Evolutionary conservation across 2,329 filamentous ascomycete species (phyloP).

Genomic region (Podosphaera xanthii): DNA sequence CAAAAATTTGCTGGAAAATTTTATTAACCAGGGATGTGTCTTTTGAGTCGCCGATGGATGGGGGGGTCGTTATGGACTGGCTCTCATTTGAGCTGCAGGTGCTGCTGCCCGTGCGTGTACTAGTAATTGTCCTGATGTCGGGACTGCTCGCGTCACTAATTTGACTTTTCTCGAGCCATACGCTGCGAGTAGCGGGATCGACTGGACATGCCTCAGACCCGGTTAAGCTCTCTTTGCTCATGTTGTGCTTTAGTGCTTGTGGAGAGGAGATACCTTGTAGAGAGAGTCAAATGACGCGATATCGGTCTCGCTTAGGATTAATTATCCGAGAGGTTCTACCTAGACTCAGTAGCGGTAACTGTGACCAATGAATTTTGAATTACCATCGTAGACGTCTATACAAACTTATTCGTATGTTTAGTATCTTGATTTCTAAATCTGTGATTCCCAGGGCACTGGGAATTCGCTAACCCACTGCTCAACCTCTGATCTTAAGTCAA

Average conservation of each 20-base stretch:
- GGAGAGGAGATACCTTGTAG: too few species aligned
- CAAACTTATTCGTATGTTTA: not conserved
- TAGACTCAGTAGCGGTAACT: too few species aligned
- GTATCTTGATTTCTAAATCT: constrained; percentile 3
- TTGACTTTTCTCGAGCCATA: not conserved
- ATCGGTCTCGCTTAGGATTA: too few species aligned
- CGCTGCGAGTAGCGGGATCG: not conserved
- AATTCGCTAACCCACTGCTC: constrained; percentile 58
- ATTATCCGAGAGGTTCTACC: too few species aligned
- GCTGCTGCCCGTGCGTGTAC: not conserved
- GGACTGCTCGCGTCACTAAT: not conserved
- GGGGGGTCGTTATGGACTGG: not conserved
- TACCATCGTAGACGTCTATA: too few species aligned
- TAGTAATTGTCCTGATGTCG: not conserved
- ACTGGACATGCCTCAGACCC: too few species aligned
- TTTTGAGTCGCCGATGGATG: constrained; percentile 7
- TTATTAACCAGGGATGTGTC: constrained; percentile 70
- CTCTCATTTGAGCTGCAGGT: not conserved
- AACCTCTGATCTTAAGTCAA: constrained; percentile 52
- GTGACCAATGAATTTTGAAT: too few species aligned
- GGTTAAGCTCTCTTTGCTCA: too few species aligned
- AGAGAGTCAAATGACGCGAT: too few species aligned
- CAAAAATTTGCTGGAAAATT: constrained; percentile 50
- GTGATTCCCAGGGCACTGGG: constrained; percentile 39
- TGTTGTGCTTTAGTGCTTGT: too few species aligned